These are phyloP conservation scores for Trichophyton benhamiae DNA, from an alignment of 2,329 filamentous ascomycete genomes.

Conservation along the genomic window DNA sequence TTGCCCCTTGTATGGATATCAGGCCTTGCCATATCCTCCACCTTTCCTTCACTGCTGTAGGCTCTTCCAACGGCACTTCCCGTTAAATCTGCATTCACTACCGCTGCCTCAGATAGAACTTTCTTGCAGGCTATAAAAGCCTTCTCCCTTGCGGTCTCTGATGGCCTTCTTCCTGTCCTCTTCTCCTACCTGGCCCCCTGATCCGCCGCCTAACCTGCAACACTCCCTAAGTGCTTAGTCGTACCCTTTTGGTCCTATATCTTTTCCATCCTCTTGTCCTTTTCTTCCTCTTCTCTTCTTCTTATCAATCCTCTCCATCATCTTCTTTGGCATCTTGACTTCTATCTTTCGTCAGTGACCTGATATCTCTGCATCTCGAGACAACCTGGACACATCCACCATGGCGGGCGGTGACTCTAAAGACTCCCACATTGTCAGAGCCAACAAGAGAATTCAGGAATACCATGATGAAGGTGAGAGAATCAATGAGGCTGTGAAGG, in stretches of 20 bases:
- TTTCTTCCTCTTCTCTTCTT: not conserved
- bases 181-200: not conserved
- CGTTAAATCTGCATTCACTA: not conserved
- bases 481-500: not conserved
- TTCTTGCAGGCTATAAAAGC: not conserved
- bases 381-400: not conserved
- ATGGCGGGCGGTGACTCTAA: not conserved
- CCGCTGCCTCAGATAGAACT: not conserved
- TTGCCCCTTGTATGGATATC: not conserved
- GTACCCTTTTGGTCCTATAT: not conserved
- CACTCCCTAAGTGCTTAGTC: not conserved
- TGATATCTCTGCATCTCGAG: not conserved
- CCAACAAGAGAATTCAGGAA: not conserved
- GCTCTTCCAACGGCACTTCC: not conserved
- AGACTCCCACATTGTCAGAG: not conserved
- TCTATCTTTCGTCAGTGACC: not conserved
- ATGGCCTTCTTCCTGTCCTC: not conserved
- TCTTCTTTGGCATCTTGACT: not conserved
- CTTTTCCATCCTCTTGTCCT: not conserved
- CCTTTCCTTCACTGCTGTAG: not conserved
- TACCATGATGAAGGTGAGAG: slow-evolving; percentile 1
- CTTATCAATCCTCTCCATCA: too few relatives aligned
- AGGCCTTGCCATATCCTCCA: not conserved
- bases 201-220: not conserved
- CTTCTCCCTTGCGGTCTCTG: not conserved